Evolutionary conservation across 2,329 filamentous ascomycete species (phyloP).

Genomic region (Aotearoamyces nothofagi): DNA sequence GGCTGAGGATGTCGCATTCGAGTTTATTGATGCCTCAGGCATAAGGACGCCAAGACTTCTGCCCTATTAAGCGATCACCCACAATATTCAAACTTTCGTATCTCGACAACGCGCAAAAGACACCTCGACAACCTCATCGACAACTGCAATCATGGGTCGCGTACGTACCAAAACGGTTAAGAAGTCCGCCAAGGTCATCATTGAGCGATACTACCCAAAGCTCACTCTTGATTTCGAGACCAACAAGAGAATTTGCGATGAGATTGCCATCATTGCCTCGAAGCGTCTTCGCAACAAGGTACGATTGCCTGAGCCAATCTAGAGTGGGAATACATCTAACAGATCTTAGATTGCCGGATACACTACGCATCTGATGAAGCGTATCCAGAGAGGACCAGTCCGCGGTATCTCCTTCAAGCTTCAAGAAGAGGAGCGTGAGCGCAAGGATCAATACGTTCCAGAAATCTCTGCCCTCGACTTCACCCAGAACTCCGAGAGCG

Average conservation of each 20-base stretch:
- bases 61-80: constrained; percentile 2
- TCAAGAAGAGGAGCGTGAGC: constrained; percentile 99
- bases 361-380: constrained; percentile 99
- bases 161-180: constrained; percentile 47
- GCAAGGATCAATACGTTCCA: constrained; percentile 99
- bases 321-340: constrained; percentile 2
- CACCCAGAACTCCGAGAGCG: constrained; percentile 82
- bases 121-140: constrained; percentile 9
- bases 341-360: constrained; percentile 74
- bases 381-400: constrained; percentile 97
- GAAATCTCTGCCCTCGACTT: constrained; percentile 98
- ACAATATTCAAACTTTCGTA: constrained; percentile 1
- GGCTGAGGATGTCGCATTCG: too few species aligned
- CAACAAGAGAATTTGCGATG: constrained; percentile 99
- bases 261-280: constrained; percentile 97
- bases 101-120: not conserved
- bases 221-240: constrained; percentile 99
- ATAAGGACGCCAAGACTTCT: constrained; percentile 1
- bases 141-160: constrained; percentile 24
- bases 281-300: constrained; percentile 99
- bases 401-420: constrained; percentile 99
- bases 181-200: constrained; percentile 97
- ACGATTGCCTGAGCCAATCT: constrained; percentile 4
- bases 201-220: constrained; percentile 96
- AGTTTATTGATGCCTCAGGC: too few species aligned